Evolutionary conservation across 495 filamentous ascomycete species (phyloP).

Genomic region (Aspergillus hancockii): DNA sequence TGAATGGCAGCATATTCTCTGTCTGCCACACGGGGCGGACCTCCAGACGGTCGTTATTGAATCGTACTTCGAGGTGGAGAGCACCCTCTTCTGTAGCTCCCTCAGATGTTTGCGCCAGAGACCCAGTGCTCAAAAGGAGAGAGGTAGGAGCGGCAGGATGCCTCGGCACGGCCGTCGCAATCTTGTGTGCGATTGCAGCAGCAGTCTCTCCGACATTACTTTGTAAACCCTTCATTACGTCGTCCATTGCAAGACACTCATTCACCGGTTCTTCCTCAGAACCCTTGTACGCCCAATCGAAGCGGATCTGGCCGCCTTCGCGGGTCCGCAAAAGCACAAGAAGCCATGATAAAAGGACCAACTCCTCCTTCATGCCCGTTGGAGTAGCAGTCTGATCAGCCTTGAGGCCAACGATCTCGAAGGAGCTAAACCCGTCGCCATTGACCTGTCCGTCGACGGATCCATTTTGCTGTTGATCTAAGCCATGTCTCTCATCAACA

Average conservation of each 20-base stretch:
- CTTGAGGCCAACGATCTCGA: slow-evolving; percentile 22
- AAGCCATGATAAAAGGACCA: slow-evolving; percentile 46
- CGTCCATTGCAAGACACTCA: slow-evolving; percentile 20
- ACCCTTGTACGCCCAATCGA: slow-evolving; percentile 38
- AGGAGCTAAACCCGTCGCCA: slow-evolving; percentile 16
- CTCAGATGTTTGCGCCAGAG: slow-evolving; percentile 21
- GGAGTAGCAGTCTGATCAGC: slow-evolving; percentile 15
- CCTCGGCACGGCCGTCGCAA: slow-evolving; percentile 14
- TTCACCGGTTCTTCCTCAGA: slow-evolving; percentile 4
- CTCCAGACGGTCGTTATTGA: slow-evolving; percentile 23
- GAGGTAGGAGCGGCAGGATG: slow-evolving; percentile 6
- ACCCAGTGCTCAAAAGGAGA: slow-evolving; percentile 35
- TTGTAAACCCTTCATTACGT: slow-evolving; percentile 29
- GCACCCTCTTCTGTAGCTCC: slow-evolving; percentile 25
- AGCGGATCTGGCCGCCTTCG: slow-evolving; percentile 38
- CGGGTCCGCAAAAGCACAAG: slow-evolving; percentile 39
- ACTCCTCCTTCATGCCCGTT: slow-evolving; percentile 39
- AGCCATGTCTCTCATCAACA: slow-evolving; percentile 13
- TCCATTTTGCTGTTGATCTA: slow-evolving; percentile 6
- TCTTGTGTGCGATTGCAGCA: slow-evolving; percentile 21
- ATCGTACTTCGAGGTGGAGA: slow-evolving; percentile 32
- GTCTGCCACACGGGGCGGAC: slow-evolving; percentile 31
- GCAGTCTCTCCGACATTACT: slow-evolving; percentile 23
- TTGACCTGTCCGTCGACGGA: not conserved
- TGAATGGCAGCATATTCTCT: slow-evolving; percentile 34